These are phyloP conservation scores for Trichoderma sp. DNA, from an alignment of 2,329 filamentous ascomycete genomes.

Conservation along the genomic window DNA sequence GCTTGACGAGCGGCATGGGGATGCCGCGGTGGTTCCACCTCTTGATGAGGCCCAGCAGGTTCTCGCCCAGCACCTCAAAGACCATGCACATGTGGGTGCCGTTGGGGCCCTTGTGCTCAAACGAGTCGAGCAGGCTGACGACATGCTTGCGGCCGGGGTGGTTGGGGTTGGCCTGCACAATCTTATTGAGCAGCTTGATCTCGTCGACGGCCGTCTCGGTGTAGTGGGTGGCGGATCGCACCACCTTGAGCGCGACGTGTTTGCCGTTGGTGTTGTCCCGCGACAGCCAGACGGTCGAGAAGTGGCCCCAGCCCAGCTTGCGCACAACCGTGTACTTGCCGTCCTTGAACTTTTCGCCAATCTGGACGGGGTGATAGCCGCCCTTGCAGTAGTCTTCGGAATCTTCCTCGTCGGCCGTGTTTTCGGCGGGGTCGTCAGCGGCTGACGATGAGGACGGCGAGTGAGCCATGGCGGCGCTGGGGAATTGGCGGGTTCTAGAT, in stretches of 20 bases:
- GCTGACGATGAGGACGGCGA: constrained; percentile 79
- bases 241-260: constrained; percentile 96
- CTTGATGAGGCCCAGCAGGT: constrained; percentile 92
- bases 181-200: constrained; percentile 96
- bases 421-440: constrained; percentile 81
- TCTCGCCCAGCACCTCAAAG: constrained; percentile 96
- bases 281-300: constrained; percentile 91
- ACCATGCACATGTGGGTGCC: constrained; percentile 99
- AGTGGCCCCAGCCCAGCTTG: constrained; percentile 97
- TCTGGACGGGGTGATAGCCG: constrained; percentile 91
- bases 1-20: constrained; percentile 93
- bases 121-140: constrained; percentile 92
- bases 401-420: constrained; percentile 97
- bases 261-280: constrained; percentile 85
- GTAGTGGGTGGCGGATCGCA: constrained; percentile 96
- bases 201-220: constrained; percentile 98
- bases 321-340: constrained; percentile 94
- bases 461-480: constrained; percentile 63
- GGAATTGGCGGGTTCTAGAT: constrained; percentile 56
- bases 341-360: constrained; percentile 97
- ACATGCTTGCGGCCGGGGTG: constrained; percentile 95
- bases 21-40: constrained; percentile 98
- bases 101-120: constrained; percentile 96
- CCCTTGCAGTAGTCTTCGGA: constrained; percentile 99
- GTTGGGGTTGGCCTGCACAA: constrained; percentile 90